phyloP scores from a whole-genome alignment of 306 rosid genomes.

The Aeschynomene evenia region DNA sequence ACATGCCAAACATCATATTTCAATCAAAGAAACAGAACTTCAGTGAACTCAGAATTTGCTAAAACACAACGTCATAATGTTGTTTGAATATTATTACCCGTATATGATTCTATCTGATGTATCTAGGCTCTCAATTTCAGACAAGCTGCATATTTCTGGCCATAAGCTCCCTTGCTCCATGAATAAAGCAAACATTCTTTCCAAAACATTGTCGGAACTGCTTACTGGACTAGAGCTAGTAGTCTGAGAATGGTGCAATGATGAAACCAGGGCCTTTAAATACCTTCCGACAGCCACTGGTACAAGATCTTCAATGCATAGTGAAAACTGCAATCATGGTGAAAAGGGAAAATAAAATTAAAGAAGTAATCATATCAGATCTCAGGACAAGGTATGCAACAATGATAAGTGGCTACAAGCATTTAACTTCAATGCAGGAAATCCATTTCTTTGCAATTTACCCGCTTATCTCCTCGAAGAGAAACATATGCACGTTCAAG shows the following conservation, averaged over 20 bases:
- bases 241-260: conserved; percentile 52
- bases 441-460: conserved; percentile 38
- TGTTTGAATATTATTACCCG: conserved; percentile 53
- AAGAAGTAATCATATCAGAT: conserved; percentile 6
- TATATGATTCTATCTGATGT: conserved; percentile 66
- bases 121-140: conserved; percentile 72
- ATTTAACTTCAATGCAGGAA: conserved; percentile 25
- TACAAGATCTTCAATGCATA: conserved; percentile 95
- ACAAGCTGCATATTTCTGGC: conserved; percentile 87
- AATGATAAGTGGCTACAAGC: not conserved
- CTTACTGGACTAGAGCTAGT: conserved; percentile 42
- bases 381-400: conserved; percentile 14
- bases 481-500: conserved; percentile 92
- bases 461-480: conserved; percentile 94
- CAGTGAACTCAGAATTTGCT: conserved; percentile 15
- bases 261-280: conserved; percentile 67
- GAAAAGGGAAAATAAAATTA: conserved; percentile 33
- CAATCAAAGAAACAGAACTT: conserved; percentile 22
- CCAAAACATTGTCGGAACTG: conserved; percentile 67
- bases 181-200: conserved; percentile 81
- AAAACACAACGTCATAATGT: not conserved
- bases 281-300: conserved; percentile 90
- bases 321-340: conserved; percentile 70
- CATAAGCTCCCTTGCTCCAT: conserved; percentile 94
- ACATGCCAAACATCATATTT: conserved; percentile 3